phyloP scores from a whole-genome alignment of 805 yeast species.

The Pichia deserticola region DNA sequence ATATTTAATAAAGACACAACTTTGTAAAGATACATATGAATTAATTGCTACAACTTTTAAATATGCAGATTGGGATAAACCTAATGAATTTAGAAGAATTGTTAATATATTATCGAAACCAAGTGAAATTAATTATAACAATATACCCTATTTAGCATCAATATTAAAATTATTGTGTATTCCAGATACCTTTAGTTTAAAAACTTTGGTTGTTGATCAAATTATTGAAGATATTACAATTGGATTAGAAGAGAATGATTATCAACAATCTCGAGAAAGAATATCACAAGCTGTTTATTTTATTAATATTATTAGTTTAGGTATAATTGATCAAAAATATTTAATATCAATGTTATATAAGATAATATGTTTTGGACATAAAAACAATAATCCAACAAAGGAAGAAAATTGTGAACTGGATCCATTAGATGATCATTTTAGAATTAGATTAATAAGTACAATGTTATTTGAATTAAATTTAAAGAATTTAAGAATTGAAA shows the following conservation, averaged over 20 bases:
- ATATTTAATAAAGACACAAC: slow-evolving; percentile 44
- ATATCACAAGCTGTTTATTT: slow-evolving; percentile 55
- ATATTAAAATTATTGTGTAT: slow-evolving; percentile 35
- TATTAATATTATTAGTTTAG: slow-evolving; percentile 45
- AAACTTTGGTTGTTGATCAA: slow-evolving; percentile 43
- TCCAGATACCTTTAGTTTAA: slow-evolving; percentile 20
- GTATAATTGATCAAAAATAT: slow-evolving; percentile 38
- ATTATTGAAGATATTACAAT: slow-evolving; percentile 54
- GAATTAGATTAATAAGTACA: slow-evolving; percentile 49
- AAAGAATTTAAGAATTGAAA: slow-evolving; percentile 8
- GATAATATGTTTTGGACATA: slow-evolving; percentile 60
- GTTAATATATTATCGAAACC: slow-evolving; percentile 47
- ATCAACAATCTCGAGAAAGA: slow-evolving; percentile 50
- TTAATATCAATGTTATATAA: slow-evolving; percentile 47
- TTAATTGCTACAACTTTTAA: slow-evolving; percentile 32
- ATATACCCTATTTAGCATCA: slow-evolving; percentile 42
- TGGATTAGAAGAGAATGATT: slow-evolving; percentile 62
- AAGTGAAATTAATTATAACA: slow-evolving; percentile 52
- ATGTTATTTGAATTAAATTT: slow-evolving; percentile 30
- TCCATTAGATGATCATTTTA: slow-evolving; percentile 59
- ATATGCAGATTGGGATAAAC: slow-evolving; percentile 41
- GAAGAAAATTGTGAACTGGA: slow-evolving; percentile 41
- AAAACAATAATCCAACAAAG: slow-evolving; percentile 47
- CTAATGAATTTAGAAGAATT: slow-evolving; percentile 25
- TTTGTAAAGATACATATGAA: slow-evolving; percentile 31